Percentiles rank a stretch among this genome's conserved stretches.
Conservation (phyloP, 768 basidiomycete species). For the Phanerodontia chrysosporium region DNA sequence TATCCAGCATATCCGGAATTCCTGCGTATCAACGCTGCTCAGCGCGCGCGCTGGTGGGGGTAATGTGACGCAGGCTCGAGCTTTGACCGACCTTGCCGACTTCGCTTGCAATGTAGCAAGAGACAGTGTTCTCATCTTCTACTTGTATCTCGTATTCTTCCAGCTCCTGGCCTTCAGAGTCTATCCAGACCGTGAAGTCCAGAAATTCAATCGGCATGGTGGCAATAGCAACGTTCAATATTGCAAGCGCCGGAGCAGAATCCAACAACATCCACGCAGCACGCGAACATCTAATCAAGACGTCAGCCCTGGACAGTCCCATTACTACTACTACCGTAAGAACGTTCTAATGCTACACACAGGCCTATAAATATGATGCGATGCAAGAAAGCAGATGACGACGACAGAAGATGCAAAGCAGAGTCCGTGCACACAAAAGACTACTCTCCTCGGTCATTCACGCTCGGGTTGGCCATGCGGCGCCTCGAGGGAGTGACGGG, state of each 20-base stretch:
- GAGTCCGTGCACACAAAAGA: background rate
- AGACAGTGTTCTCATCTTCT: conserved; percentile 7
- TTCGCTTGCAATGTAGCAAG: conserved; percentile 10
- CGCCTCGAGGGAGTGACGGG: conserved; percentile 18
- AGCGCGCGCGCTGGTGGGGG: too few relatives aligned
- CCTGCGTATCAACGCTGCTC: background rate
- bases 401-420: background rate
- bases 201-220: conserved; percentile 1
- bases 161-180: background rate
- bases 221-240: background rate
- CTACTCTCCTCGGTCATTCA: conserved; percentile 3
- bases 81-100: conserved; percentile 7
- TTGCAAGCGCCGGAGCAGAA: background rate
- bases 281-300: background rate
- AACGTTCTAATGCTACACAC: conserved; percentile 3
- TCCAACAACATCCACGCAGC: background rate
- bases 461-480: conserved; percentile 10
- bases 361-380: conserved; percentile 3
- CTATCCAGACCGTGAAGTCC: conserved; percentile 6
- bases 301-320: background rate
- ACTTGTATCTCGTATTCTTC: background rate
- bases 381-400: background rate
- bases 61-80: background rate
- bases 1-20: conserved; percentile 5
- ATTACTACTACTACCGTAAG: background rate